Conservation (phyloP, 257 asterid species). For the Fraxinus quadrangulata region DNA sequence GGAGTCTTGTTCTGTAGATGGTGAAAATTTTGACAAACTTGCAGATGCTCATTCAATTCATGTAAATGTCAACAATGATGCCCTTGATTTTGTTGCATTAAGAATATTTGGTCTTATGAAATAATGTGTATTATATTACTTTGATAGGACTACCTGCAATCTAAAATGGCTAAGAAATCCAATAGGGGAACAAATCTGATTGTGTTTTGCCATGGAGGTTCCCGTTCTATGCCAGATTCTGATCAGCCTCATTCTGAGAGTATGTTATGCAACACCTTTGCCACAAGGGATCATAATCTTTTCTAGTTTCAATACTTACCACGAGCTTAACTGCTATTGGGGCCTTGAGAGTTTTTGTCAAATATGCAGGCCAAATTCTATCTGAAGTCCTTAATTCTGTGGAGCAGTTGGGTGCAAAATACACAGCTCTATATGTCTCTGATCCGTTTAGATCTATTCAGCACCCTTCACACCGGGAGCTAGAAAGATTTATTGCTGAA, state of each 20-base stretch:
- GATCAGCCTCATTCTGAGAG: slow-evolving; percentile 66
- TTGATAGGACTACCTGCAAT: slow-evolving; percentile 67
- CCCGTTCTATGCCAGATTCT: slow-evolving; percentile 35
- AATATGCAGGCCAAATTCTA: slow-evolving; percentile 67
- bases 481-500: slow-evolving; percentile 91
- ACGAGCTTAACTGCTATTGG: slow-evolving; percentile 18
- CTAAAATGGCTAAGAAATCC: slow-evolving; percentile 51
- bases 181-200: slow-evolving; percentile 59
- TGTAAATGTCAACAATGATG: slow-evolving; percentile 46
- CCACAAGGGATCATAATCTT: slow-evolving; percentile 7
- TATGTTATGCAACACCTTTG: slow-evolving; percentile 28
- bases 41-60: slow-evolving; percentile 58
- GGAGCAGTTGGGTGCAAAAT: slow-evolving; percentile 71
- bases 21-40: slow-evolving; percentile 61
- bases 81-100: slow-evolving; percentile 1
- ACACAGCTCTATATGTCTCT: slow-evolving; percentile 69
- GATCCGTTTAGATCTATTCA: slow-evolving; percentile 65
- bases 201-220: slow-evolving; percentile 66
- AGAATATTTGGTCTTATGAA: slow-evolving; percentile 16
- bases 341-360: slow-evolving; percentile 21
- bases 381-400: slow-evolving; percentile 62
- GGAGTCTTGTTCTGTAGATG: slow-evolving; percentile 69
- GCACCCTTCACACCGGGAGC: slow-evolving; percentile 44
- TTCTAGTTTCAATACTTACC: slow-evolving; percentile 7
- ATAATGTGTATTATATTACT: slow-evolving; percentile 20